Percentiles rank a stretch among this genome's conserved stretches.
Conservation (phyloP, 2,329 filamentous ascomycete genomes). For the Aureobasidium sp. region DNA sequence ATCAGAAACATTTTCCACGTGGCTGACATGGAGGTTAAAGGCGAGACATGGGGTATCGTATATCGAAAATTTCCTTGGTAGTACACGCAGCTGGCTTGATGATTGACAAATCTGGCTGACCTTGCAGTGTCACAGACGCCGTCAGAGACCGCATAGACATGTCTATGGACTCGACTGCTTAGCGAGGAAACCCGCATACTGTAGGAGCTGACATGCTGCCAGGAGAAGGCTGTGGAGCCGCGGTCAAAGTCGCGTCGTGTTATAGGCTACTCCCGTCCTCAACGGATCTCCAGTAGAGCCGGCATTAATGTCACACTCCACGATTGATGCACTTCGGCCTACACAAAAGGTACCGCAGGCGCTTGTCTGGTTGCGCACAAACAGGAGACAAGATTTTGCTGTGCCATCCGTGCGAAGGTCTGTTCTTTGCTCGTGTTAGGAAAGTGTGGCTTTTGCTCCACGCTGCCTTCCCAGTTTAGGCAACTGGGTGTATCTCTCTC, state of each 20-base stretch:
- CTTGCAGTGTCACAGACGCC: not conserved
- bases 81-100: not conserved
- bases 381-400: conserved; percentile 3
- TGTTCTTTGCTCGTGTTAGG: not conserved
- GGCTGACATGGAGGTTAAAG: not conserved
- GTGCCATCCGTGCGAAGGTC: not conserved
- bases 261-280: not conserved
- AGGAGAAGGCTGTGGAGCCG: not conserved
- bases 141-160: not conserved
- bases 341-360: not conserved
- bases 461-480: not conserved
- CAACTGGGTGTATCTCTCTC: not conserved
- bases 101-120: conserved; percentile 4
- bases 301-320: not conserved
- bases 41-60: conserved; percentile 6
- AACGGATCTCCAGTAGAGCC: not conserved
- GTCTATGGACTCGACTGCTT: not conserved
- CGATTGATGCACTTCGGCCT: not conserved
- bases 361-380: conserved; percentile 1
- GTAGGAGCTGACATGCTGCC: not conserved
- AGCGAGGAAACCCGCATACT: not conserved
- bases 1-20: not conserved
- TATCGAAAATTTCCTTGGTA: not conserved
- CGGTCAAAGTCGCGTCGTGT: not conserved
- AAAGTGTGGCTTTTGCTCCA: conserved; percentile 3